Base-by-base conservation (phyloP, 371 early-diverging fungal genomes). In the Apophysomyces elegans region DNA sequence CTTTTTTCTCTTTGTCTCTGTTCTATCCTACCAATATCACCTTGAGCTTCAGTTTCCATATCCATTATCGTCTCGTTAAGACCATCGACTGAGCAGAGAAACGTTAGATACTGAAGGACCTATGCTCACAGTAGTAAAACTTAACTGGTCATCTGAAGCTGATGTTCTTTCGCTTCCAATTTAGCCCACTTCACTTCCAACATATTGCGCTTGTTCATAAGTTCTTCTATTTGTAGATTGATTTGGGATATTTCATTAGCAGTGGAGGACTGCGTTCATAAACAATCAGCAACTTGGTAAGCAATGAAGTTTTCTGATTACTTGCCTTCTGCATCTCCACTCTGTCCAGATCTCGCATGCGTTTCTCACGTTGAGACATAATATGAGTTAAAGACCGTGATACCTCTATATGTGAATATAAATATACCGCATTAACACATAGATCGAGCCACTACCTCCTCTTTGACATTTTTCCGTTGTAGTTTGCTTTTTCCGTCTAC, bases 211-310 rank as follows among this genome's bases (percentile, higher is more conserved):
- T 84, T 78, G 18, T 75, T 76, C 7, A 76, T 62, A 56, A 90
- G 63, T 37, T 86, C 84, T 21, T 81, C 83, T 13, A 89, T 78
- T 67, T 87, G 78, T 37, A 80, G 66, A 59, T 86, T 84, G n/a
- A 90, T 83, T 62, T 89, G 88, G 9, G 73, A 75, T 36, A 92
- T 80, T 68, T 91, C 89, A 63, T 84, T 82, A 7, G 69, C 73
- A 5, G 74, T 77, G 13, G 76, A 80, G 9, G 71, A 71, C 84
- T 86, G 59, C 37, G 58, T 50, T 38, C 13, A 12, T 11, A 45
- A 64, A 46, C 32, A 26, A 45, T 45, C 46, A 45, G 46, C 46
- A 41, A 32, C 32, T 21, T 47, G 43, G 38, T 12, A 47, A 32
- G 43, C 37, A 26, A 35, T 57, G 21, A 12, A 14, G 39, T 65